Conservation (phyloP, 768 basidiomycete genomes). For the Rhodotorula kratochvilovae region DNA sequence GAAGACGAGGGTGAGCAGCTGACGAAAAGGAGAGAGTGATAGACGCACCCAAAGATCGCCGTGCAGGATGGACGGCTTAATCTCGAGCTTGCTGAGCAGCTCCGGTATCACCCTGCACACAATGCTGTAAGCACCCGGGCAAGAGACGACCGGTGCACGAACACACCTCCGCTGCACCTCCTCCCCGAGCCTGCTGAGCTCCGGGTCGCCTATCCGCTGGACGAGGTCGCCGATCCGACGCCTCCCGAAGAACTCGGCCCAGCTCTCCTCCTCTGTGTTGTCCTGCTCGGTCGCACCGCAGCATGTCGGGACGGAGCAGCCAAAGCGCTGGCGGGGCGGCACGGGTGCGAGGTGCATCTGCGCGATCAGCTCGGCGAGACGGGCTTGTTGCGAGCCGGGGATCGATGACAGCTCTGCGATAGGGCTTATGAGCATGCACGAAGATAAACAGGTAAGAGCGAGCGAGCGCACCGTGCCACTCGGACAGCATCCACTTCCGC, state of each 20-base stretch:
- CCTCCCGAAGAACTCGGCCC: neutral
- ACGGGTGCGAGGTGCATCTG: conserved; percentile 11
- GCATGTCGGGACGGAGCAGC: conserved; percentile 9
- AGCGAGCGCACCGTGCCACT: conserved; percentile 17
- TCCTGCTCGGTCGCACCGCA: conserved; percentile 9
- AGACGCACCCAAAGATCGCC: conserved; percentile 46
- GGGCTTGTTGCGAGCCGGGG: neutral
- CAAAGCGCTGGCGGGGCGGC: neutral
- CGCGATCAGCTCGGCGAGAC: conserved; percentile 5
- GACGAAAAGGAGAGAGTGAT: neutral
- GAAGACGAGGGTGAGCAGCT: too few species aligned
- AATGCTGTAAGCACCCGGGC: neutral
- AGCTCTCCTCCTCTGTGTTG: conserved; percentile 8
- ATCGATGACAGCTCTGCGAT: neutral
- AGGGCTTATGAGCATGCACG: neutral
- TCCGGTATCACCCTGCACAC: neutral
- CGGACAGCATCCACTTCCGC: conserved; percentile 10
- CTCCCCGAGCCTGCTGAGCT: neutral
- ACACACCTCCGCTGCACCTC: conserved; percentile 5
- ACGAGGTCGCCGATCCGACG: conserved; percentile 6
- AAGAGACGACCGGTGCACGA: neutral
- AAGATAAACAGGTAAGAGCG: neutral
- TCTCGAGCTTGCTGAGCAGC: conserved; percentile 16
- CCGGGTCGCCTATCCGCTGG: conserved; percentile 3
- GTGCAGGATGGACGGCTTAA: conserved; percentile 46